phyloP scores from a whole-genome alignment of 73 alveolate species.

The Tetrahymena malaccensis region DNA sequence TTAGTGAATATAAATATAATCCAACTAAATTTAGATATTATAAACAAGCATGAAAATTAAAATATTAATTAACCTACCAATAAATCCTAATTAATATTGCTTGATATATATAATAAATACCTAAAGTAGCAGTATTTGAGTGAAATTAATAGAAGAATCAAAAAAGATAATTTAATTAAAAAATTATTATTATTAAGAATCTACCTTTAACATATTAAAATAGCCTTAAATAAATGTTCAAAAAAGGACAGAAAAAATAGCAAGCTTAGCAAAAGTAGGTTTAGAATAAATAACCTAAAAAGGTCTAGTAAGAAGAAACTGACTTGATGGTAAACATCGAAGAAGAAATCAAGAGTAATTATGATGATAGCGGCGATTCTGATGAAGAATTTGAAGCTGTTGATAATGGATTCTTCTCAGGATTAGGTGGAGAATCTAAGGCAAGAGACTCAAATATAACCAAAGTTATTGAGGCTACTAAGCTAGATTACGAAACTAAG shows the following conservation, averaged over 20 bases:
- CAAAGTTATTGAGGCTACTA: background rate
- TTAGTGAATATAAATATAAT: background rate
- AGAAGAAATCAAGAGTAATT: background rate
- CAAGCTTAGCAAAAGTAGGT: background rate
- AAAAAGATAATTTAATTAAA: background rate
- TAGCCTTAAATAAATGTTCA: background rate
- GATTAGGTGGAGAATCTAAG: background rate
- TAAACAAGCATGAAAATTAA: background rate
- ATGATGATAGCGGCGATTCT: background rate
- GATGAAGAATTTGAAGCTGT: background rate
- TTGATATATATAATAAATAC: background rate
- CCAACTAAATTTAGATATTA: background rate
- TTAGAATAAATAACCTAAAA: background rate
- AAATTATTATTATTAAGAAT: background rate
- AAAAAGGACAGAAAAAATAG: background rate
- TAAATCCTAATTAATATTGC: background rate
- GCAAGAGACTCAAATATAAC: background rate
- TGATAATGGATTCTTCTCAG: background rate
- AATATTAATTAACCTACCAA: background rate
- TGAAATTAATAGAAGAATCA: background rate
- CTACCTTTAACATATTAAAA: background rate
- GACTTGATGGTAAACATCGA: background rate
- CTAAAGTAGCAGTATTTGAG: background rate
- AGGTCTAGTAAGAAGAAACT: background rate
- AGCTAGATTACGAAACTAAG: background rate